Evolutionary conservation across 768 basidiomycete species (phyloP).

Genomic region (Tulasnella sp.): DNA sequence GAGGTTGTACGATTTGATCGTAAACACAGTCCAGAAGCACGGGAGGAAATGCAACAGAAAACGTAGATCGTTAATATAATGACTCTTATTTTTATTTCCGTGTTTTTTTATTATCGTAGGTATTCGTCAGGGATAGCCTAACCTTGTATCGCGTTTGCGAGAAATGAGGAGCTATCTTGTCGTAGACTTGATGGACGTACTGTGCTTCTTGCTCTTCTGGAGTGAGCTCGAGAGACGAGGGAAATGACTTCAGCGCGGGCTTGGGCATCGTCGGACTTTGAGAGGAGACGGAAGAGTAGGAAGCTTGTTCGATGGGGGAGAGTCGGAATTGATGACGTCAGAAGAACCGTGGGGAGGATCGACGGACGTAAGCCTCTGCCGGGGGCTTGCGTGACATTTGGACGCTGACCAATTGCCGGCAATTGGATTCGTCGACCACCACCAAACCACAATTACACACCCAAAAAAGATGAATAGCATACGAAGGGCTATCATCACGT

Average conservation of each 20-base stretch:
- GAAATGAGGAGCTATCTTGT: constrained; percentile 41
- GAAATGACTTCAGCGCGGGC: constrained; percentile 15
- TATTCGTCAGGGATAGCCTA: constrained; percentile 16
- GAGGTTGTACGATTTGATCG: not conserved
- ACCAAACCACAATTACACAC: not conserved
- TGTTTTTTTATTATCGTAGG: not conserved
- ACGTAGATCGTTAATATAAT: not conserved
- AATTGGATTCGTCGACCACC: constrained; percentile 3
- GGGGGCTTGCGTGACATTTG: not conserved
- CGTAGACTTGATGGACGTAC: constrained; percentile 40
- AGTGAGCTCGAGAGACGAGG: constrained; percentile 10
- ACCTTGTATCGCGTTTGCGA: constrained; percentile 41
- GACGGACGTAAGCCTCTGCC: not conserved
- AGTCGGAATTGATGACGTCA: constrained; percentile 11
- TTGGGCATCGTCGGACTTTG: constrained; percentile 9
- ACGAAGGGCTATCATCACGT: not conserved
- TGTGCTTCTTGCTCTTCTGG: constrained; percentile 35
- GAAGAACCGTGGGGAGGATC: not conserved
- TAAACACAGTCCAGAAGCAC: constrained; percentile 6
- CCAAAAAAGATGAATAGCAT: not conserved
- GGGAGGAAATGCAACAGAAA: not conserved
- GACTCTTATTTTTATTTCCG: not conserved
- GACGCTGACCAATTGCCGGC: constrained; percentile 1
- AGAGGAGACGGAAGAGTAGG: not conserved
- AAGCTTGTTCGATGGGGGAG: not conserved